Conservation (phyloP, 1,284 basidiomycete species). For the Tilletia caries region DNA sequence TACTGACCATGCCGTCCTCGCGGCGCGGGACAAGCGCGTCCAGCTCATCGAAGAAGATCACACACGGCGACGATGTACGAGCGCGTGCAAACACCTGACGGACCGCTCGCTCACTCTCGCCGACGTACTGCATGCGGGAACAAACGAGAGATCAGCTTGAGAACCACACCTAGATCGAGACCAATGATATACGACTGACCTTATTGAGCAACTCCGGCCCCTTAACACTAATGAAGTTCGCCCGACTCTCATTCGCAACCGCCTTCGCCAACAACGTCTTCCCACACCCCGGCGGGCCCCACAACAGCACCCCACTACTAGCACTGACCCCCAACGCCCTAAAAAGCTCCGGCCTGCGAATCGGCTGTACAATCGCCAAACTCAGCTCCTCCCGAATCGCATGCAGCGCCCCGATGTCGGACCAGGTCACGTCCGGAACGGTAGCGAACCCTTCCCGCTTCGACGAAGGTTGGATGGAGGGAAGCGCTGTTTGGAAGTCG, state of each 20-base stretch:
- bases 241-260: constrained; percentile 87
- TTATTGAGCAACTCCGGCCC: constrained; percentile 95
- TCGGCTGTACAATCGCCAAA: constrained; percentile 96
- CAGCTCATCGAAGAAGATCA: constrained; percentile 93
- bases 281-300: constrained; percentile 96
- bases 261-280: constrained; percentile 95
- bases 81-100: constrained; percentile 87
- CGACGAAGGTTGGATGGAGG: constrained; percentile 86
- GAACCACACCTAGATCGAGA: neutral
- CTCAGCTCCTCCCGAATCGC: constrained; percentile 82
- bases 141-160: neutral
- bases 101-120: constrained; percentile 92
- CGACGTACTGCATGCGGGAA: constrained; percentile 74
- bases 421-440: constrained; percentile 91
- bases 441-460: constrained; percentile 97
- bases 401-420: constrained; percentile 87
- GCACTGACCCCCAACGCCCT: constrained; percentile 77
- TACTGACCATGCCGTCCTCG: constrained; percentile 78
- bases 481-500: constrained; percentile 70
- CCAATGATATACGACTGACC: constrained; percentile 57
- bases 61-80: constrained; percentile 79
- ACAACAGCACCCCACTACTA: constrained; percentile 75
- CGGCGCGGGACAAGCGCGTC: constrained; percentile 91
- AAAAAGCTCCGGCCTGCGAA: constrained; percentile 84
- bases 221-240: constrained; percentile 96